Base-by-base conservation (phyloP, 352 stramenopile genomes). In the Peronospora farinosa region DNA sequence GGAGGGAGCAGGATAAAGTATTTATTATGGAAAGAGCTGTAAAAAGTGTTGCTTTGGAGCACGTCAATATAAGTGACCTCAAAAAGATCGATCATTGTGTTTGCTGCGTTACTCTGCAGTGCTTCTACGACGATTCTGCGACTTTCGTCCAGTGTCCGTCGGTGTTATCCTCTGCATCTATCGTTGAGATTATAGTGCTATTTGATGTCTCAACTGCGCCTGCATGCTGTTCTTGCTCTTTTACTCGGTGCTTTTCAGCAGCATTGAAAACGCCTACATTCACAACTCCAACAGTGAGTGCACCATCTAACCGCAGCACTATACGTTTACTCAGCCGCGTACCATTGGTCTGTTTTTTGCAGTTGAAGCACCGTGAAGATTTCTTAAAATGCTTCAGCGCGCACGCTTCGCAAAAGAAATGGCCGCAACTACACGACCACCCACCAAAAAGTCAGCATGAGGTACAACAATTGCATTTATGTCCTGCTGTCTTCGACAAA, bases 341-440 rank as follows among this genome's bases (percentile, higher is more conserved):
- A 87, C 79, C 89, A 60, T 95, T 92, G 10, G 92, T 98, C 58
- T 97, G 87, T 51, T 97, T 97, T 44, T 78, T 74, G 67, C 95
- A 98, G 54, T 97, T 93, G 56, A 94, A 95, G 64, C 95, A 98
- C 17, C 77, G 69, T 8, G 72, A 82, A 2, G 72, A 81, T 47
- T 92, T 95, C 40, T 78, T 83, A 45, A 85, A 90, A 16, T 85
- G 70, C 53, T 89, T 78, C 30, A 97, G 63, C 21, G 96, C 92
- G 47, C 95, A 98, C 16, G 71, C 45, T 60, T 98, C 76, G 51
- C 95, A 98, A 72, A 98, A 98, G 61, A 98, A 98, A 65, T 99
- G 96, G 0, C 79, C 78, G 43, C 96, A 99, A 12, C 76, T 87
- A 33, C 7, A 44, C 1, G 17, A 19, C 49, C 36, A 57, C 1